Evolutionary conservation across 2,329 filamentous ascomycete genomes (phyloP), one percentile per base, ranked within the genome.

Genomic region (Colletotrichum tamarilloi): DNA sequence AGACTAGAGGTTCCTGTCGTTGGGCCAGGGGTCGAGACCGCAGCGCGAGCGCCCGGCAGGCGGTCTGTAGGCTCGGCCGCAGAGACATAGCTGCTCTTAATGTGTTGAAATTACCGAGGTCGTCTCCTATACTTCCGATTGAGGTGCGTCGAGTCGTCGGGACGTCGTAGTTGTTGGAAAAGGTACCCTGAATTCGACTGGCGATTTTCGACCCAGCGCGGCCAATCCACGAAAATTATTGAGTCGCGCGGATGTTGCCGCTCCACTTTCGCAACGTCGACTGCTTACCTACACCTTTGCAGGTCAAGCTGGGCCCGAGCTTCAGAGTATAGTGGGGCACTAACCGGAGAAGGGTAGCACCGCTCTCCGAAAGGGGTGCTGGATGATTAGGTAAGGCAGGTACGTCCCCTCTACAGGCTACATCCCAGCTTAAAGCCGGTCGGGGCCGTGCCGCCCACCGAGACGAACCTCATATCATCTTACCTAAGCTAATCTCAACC

Each of bases 11-110:
- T 42, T 75, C 75, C 59, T 75, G 76, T 42, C 71, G 72, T 32
- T 67, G 73, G 59, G 76, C 71, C 72, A 79, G 78, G 58, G 83
- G 80, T 75, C 81, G 78, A 52, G 83, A 76, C 67, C 84, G 82
- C 59, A 85, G 75, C 49, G 83, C 81, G 62, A 87, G 80, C 56
- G 83, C 80, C 73, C 85, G 82, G 78, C 84, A 82, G 65, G 81
- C 82, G 76, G 81, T 79, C 76, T 87, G 85, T 53, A 90, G 76
- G 74, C 86, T 87, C 76, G 89, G 81, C 81, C 88, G 85, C 70
- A 89, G 86, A 77, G 89, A 85, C 90, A 92, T 92, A 69, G 73
- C 28, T 69, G 24, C 42, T 49, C 53, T 26, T 28, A 2, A 22
- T 49, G 55, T 16, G 24, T 42, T 16, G 1, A 32, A 19, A 19